phyloP scores from a whole-genome alignment of 202 grass and related monocot genomes.

The Zoysia matrella region DNA sequence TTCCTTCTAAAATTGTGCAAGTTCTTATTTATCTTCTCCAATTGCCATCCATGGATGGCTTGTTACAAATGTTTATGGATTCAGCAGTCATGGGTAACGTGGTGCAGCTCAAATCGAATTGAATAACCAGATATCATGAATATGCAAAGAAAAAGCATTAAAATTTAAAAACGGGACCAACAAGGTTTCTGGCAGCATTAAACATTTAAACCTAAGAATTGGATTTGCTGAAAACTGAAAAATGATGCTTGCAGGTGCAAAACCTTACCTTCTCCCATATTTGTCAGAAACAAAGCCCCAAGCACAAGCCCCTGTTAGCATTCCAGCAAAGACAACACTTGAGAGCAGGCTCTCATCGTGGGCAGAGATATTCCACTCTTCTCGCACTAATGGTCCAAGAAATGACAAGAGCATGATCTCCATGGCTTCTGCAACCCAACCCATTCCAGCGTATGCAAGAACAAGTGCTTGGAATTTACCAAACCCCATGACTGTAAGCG shows the following conservation, averaged over 20 bases:
- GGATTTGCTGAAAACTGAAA: background rate
- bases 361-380: constrained; percentile 69
- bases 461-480: constrained; percentile 83
- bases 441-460: constrained; percentile 82
- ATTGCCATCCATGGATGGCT: too few species aligned
- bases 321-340: constrained; percentile 82
- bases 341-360: constrained; percentile 69
- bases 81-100: too few species aligned
- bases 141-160: too few species aligned
- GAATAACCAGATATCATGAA: too few species aligned
- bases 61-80: too few species aligned
- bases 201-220: too few species aligned
- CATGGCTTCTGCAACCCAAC: constrained; percentile 80
- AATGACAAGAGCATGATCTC: constrained; percentile 89
- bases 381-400: constrained; percentile 65
- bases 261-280: constrained; percentile 71
- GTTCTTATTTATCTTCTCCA: too few species aligned
- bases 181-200: background rate
- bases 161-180: too few species aligned
- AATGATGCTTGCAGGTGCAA: background rate
- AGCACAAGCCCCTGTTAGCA: constrained; percentile 70
- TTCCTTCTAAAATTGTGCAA: too few species aligned
- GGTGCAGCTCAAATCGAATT: too few species aligned
- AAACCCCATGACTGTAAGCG: constrained; percentile 65
- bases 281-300: constrained; percentile 90